phyloP scores from a whole-genome alignment of 441 rosid genomes.

The Adansonia gregorii region DNA sequence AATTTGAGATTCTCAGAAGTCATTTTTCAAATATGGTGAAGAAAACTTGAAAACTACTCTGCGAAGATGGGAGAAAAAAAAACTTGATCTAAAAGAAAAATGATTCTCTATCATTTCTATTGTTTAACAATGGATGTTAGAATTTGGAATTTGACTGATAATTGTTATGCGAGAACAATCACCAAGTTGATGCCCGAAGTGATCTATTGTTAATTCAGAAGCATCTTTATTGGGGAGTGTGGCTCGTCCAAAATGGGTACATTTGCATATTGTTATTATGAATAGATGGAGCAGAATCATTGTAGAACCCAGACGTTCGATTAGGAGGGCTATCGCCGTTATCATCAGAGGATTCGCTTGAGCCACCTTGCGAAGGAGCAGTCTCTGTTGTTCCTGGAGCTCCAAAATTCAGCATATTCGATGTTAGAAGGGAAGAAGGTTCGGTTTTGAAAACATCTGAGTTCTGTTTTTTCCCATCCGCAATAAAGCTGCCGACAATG shows the following conservation, averaged over 20 bases:
- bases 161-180: conserved; percentile 29
- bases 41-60: conserved; percentile 24
- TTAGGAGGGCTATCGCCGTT: conserved; percentile 60
- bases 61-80: too few species aligned
- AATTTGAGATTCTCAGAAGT: neutral
- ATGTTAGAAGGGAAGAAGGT: conserved; percentile 49
- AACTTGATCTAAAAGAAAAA: conserved; percentile 20
- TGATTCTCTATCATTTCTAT: conserved; percentile 29
- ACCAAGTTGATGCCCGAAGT: conserved; percentile 28
- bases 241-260: conserved; percentile 65
- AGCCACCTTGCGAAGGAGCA: conserved; percentile 72
- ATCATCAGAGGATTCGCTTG: conserved; percentile 79
- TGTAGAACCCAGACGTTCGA: conserved; percentile 52
- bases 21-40: conserved; percentile 16
- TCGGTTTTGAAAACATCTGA: conserved; percentile 43
- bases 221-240: conserved; percentile 54
- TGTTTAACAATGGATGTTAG: conserved; percentile 35
- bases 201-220: conserved; percentile 26
- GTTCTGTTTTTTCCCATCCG: conserved; percentile 61
- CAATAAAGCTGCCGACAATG: conserved; percentile 82
- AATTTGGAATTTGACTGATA: conserved; percentile 31
- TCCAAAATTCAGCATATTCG: conserved; percentile 70
- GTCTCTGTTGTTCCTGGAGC: conserved; percentile 50
- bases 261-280: conserved; percentile 59
- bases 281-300: conserved; percentile 52